Evolutionary conservation across 495 filamentous ascomycete species (phyloP).

Genomic region (Neurospora hispaniola): DNA sequence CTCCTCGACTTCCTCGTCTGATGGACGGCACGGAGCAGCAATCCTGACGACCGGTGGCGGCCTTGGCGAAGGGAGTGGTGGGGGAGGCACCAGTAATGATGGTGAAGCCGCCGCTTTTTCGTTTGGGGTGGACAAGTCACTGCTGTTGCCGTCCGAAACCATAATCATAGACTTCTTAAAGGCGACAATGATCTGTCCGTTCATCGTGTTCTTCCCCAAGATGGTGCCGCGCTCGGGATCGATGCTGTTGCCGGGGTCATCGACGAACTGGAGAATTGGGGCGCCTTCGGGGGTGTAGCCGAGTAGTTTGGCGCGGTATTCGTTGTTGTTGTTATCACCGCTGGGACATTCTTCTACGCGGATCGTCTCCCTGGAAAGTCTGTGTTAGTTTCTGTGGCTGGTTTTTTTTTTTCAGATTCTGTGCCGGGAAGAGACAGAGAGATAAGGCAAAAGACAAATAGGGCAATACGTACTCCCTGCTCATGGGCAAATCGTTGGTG

Average conservation of each 20-base stretch:
- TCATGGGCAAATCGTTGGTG: conserved; percentile 15
- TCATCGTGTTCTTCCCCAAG: conserved; percentile 7
- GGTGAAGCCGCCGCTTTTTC: not conserved
- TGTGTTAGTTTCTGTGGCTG: not conserved
- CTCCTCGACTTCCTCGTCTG: not conserved
- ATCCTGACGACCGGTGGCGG: conserved; percentile 12
- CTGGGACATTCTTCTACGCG: conserved; percentile 13
- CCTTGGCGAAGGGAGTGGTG: not conserved
- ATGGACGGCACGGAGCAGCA: conserved; percentile 2
- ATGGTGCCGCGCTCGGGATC: conserved; percentile 12
- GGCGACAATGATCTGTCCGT: conserved; percentile 18
- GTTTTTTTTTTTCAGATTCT: no score
- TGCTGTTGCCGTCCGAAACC: not conserved
- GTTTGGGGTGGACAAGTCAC: not conserved
- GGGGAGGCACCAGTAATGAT: not conserved
- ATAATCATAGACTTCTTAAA: conserved; percentile 16
- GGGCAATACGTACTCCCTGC: conserved; percentile 19
- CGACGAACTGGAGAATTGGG: conserved; percentile 18
- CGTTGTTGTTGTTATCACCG: conserved; percentile 5
- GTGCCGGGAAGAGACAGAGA: not conserved
- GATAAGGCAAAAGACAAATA: not conserved
- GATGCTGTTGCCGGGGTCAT: conserved; percentile 12
- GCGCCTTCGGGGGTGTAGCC: conserved; percentile 27
- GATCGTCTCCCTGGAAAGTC: conserved; percentile 13
- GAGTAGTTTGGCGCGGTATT: conserved; percentile 15